Evolutionary conservation across 345 rosid species (phyloP), one percentile per base, ranked within the genome.

Genomic region (Physaria fendleri): DNA sequence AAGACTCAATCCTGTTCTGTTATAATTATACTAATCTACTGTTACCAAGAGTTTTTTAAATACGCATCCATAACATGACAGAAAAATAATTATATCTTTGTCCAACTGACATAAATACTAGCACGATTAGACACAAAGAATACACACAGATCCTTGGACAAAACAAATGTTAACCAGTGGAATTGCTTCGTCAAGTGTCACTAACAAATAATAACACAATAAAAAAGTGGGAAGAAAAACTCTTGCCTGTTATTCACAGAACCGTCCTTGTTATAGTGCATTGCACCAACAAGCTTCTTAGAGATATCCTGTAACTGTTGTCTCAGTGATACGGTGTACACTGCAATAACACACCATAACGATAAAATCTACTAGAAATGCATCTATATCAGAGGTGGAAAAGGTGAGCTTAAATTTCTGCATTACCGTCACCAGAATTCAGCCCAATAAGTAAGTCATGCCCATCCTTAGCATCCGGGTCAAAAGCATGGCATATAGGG

Each of bases 261-360:
- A 73, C 99, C 93, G 59, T 94, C 99, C 74, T 90, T 94, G 74
- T 94, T 94, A 73, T 84, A 90, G 70, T 90, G 97, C 40, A 76
- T 88, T 22, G 87, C 95, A 56, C 88, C 90, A 59, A 90, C 81
- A 56, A 94, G 93, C 84, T 85, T 94, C 77, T 94, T 94, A 48
- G 93, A 85, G 24, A 84, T 79, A 66, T 94, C 99, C 82, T 87
- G 97, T 62, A 94, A 78, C 76, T 94, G 99, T 64, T 90, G 99
- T 73, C 97, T 85, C 71, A 94, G 74, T 49, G 99, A 94, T 72
- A 87, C 95, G 3, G 97, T 82, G 85, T 85, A 94, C 62, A 94
- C 99, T 94, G 65, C 84, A 82, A 73, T 28, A 68, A 59, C 32
- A 75, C 55, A 81, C 47, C 56, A 39, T 48, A 66, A 53, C 40